phyloP scores from a whole-genome alignment of 192 early-diverging fungal species.

The Coemansia sp. region DNA sequence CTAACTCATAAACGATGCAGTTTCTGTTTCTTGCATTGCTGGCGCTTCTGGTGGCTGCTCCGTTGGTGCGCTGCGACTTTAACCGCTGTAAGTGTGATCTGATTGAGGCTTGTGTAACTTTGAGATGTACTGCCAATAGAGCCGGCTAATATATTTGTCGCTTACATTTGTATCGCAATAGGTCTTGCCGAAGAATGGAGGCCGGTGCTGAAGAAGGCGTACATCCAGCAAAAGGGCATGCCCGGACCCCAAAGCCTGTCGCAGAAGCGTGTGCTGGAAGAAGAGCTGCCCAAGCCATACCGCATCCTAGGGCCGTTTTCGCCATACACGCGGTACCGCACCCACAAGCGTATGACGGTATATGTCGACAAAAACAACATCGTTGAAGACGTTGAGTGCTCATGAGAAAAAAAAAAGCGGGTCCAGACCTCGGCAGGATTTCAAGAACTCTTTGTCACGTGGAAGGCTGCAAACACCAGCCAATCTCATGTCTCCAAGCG shows the following conservation, averaged over 20 bases:
- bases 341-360: constrained; percentile 31
- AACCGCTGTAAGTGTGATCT: constrained; percentile 21
- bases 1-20: not conserved
- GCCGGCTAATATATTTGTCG: not conserved
- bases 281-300: constrained; percentile 51
- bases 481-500: constrained; percentile 5
- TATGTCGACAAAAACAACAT: constrained; percentile 42
- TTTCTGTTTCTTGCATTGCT: not conserved
- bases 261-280: constrained; percentile 37
- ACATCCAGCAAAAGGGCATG: constrained; percentile 40
- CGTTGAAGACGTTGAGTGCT: constrained; percentile 43
- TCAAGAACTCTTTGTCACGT: not conserved
- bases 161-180: constrained; percentile 1
- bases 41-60: constrained; percentile 8
- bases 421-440: not conserved
- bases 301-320: constrained; percentile 39
- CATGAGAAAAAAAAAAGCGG: not conserved
- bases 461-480: not conserved
- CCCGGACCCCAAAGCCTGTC: constrained; percentile 35
- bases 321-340: constrained; percentile 37
- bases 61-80: constrained; percentile 23
- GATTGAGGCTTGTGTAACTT: not conserved
- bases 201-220: constrained; percentile 45
- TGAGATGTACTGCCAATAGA: not conserved
- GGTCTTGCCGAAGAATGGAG: constrained; percentile 47